These are phyloP conservation scores for Taxillus chinensis DNA, from an alignment of 164 flowering plant genomes.

Conservation along the genomic window DNA sequence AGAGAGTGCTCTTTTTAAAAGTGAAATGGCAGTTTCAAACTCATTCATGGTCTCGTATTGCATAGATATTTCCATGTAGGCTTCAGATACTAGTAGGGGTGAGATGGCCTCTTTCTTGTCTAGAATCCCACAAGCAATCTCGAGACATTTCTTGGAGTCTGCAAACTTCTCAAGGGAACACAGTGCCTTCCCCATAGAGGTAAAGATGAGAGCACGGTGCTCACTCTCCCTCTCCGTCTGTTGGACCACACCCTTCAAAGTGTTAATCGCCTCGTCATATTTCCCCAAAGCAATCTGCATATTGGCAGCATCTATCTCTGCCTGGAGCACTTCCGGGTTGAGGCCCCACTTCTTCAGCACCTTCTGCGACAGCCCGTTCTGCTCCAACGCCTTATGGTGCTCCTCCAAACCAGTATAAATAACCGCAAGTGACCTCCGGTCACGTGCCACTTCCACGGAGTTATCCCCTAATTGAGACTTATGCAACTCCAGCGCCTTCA, in stretches of 20 bases:
- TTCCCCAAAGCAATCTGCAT: conserved; percentile 80
- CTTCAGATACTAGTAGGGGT: conserved; percentile 66
- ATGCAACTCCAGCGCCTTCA: conserved; percentile 76
- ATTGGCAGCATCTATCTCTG: conserved; percentile 84
- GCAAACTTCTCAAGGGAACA: conserved; percentile 55
- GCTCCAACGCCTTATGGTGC: conserved; percentile 76
- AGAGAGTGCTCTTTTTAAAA: conserved; percentile 52
- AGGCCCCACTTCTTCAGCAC: conserved; percentile 75
- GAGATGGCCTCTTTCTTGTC: conserved; percentile 47
- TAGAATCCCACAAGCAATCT: conserved; percentile 62
- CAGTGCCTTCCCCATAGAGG: conserved; percentile 75
- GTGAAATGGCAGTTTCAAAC: conserved; percentile 70
- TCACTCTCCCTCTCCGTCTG: conserved; percentile 75
- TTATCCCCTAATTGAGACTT: conserved; percentile 42
- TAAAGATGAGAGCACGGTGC: conserved; percentile 55
- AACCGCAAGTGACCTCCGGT: conserved; percentile 72
- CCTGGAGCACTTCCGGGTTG: conserved; percentile 58
- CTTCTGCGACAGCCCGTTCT: conserved; percentile 59
- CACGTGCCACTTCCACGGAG: conserved; percentile 86
- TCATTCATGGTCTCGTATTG: conserved; percentile 79
- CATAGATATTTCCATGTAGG: conserved; percentile 71
- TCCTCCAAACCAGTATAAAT: conserved; percentile 81
- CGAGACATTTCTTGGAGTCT: conserved; percentile 64
- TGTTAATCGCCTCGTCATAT: conserved; percentile 58
- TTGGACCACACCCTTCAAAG: conserved; percentile 52